Evolutionary conservation across 2,329 filamentous ascomycete species (phyloP).

Genomic region (Stemphylium lycopersici): DNA sequence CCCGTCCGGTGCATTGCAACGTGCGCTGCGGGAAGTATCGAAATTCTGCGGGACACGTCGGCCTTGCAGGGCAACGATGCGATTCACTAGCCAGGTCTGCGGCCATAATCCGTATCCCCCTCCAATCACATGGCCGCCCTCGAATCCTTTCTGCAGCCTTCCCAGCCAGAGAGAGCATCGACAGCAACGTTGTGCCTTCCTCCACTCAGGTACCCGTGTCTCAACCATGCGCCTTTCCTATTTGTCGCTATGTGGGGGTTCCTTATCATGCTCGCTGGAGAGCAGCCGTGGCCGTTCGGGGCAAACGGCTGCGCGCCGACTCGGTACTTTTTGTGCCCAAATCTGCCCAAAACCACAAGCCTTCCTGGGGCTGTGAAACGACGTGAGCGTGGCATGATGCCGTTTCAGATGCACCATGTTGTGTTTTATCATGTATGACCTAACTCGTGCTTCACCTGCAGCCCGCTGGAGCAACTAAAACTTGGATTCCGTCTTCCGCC

Average conservation of each 20-base stretch:
- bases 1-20: slow-evolving; percentile 20
- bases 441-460: slow-evolving; percentile 1
- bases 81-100: slow-evolving; percentile 18
- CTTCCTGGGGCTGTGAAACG: slow-evolving; percentile 21
- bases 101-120: slow-evolving; percentile 12
- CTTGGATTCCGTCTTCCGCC: not conserved
- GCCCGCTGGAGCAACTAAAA: slow-evolving; percentile 1
- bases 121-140: slow-evolving; percentile 17
- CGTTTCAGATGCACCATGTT: slow-evolving; percentile 31
- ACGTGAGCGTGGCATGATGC: slow-evolving; percentile 24
- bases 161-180: slow-evolving; percentile 6
- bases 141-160: slow-evolving; percentile 20
- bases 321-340: slow-evolving; percentile 20
- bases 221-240: slow-evolving; percentile 7
- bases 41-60: slow-evolving; percentile 36
- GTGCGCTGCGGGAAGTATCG: slow-evolving; percentile 24
- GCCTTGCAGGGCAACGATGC: slow-evolving; percentile 29
- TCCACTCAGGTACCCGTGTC: slow-evolving; percentile 27
- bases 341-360: slow-evolving; percentile 7
- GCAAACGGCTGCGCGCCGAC: slow-evolving; percentile 14
- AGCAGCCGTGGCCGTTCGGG: slow-evolving; percentile 5
- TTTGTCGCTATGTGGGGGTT: not conserved
- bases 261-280: not conserved
- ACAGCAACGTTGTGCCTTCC: slow-evolving; percentile 12
- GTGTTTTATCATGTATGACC: slow-evolving; percentile 28